Evolutionary conservation across 768 basidiomycete species (phyloP).

Genomic region (Xanthoconium purpureum): DNA sequence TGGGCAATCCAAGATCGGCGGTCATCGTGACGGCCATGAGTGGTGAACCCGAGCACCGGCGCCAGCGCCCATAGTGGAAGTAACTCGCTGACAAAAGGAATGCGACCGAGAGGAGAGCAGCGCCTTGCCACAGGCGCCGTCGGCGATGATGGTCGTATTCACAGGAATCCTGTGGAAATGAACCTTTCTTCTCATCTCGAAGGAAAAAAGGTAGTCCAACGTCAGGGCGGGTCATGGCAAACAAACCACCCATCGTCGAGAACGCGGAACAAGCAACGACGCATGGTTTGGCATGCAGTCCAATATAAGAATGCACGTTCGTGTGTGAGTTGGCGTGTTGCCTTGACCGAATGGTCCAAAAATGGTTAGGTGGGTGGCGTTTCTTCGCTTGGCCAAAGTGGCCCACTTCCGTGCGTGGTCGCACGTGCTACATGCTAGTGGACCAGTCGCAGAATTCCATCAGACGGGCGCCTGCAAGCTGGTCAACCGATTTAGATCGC

Average conservation of each 20-base stretch:
- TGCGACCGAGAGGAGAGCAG: conserved; percentile 13
- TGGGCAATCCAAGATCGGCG: conserved; percentile 9
- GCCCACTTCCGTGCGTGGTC: not conserved
- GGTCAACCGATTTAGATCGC: not conserved
- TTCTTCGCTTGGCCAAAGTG: not conserved
- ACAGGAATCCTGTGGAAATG: not conserved
- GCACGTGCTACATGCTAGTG: not conserved
- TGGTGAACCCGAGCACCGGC: not conserved
- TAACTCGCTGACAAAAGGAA: conserved; percentile 14
- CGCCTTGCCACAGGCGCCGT: conserved; percentile 1
- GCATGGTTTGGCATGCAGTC: not conserved
- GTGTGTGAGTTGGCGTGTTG: conserved; percentile 16
- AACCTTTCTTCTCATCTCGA: conserved; percentile 3
- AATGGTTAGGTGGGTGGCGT: not conserved
- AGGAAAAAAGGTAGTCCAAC: conserved; percentile 6
- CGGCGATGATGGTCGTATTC: not conserved
- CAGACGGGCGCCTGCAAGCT: not conserved
- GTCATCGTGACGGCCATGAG: not conserved
- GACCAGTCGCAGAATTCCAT: conserved; percentile 4
- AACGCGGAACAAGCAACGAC: conserved; percentile 2
- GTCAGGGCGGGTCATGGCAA: not conserved
- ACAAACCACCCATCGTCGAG: not conserved
- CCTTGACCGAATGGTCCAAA: conserved; percentile 8
- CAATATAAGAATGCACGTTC: conserved; percentile 25
- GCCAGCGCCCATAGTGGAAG: conserved; percentile 11